These are phyloP conservation scores for Actinomortierella ambigua DNA, from an alignment of 371 early-diverging fungal species.

Conservation along the genomic window DNA sequence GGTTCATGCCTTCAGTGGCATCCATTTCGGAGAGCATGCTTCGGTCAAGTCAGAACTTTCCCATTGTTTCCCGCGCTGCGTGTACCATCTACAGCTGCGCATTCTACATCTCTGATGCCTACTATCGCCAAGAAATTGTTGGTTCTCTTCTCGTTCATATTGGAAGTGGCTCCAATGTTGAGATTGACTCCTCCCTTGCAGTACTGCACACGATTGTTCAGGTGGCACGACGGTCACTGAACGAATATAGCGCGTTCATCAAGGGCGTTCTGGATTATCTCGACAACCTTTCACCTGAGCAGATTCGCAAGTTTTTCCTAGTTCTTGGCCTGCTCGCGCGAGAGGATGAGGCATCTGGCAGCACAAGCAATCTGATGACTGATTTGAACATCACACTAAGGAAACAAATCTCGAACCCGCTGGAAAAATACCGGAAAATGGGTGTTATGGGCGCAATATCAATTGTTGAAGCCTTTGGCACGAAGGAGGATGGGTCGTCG, in stretches of 20 bases:
- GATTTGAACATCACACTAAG: constrained; percentile 80
- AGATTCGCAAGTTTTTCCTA: constrained; percentile 72
- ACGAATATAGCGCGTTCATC: constrained; percentile 71
- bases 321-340: constrained; percentile 71
- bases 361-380: constrained; percentile 50
- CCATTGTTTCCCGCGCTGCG: constrained; percentile 52
- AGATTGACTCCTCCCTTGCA: constrained; percentile 70
- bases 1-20: constrained; percentile 63
- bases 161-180: constrained; percentile 72
- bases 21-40: constrained; percentile 68
- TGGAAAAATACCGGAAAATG: constrained; percentile 73
- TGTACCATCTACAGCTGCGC: constrained; percentile 55
- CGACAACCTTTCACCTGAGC: constrained; percentile 68
- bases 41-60: constrained; percentile 57
- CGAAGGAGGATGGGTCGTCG: constrained; percentile 28
- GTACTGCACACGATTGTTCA: constrained; percentile 62
- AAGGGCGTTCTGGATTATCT: constrained; percentile 83
- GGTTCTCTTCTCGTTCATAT: constrained; percentile 83
- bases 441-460: constrained; percentile 81
- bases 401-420: constrained; percentile 80
- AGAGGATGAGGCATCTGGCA: constrained; percentile 45
- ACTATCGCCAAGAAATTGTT: constrained; percentile 79
- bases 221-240: constrained; percentile 52
- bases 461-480: constrained; percentile 68
- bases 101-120: constrained; percentile 63